These are phyloP conservation scores for Trichoderma erinaceum DNA, from an alignment of 495 filamentous ascomycete species.

Conservation along the genomic window DNA sequence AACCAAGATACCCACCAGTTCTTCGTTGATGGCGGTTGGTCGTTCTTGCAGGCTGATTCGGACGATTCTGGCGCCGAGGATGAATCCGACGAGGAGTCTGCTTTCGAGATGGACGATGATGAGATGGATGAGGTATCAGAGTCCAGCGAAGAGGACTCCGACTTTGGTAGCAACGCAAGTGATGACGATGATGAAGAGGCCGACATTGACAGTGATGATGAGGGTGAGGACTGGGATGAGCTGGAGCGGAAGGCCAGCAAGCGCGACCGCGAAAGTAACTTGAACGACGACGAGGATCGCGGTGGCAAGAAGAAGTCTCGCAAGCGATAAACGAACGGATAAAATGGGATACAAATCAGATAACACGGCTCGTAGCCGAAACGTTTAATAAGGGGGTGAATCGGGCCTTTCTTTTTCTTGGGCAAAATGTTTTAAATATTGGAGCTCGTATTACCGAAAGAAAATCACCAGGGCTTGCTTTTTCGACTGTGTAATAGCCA, in stretches of 20 bases:
- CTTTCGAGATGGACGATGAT: constrained; percentile 81
- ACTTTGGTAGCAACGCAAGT: constrained; percentile 80
- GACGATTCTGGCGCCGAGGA: constrained; percentile 76
- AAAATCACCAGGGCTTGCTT: neutral
- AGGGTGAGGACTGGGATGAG: constrained; percentile 90
- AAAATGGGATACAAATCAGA: neutral
- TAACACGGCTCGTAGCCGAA: neutral
- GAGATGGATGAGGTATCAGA: constrained; percentile 75
- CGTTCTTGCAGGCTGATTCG: constrained; percentile 79
- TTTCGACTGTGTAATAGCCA: neutral
- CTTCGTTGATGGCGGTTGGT: constrained; percentile 94
- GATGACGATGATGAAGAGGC: constrained; percentile 63
- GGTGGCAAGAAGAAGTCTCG: constrained; percentile 37
- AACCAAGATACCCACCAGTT: constrained; percentile 88
- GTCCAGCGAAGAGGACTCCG: constrained; percentile 79
- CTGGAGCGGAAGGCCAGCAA: constrained; percentile 84
- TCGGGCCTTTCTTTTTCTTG: neutral
- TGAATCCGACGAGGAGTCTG: constrained; percentile 76
- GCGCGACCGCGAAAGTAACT: constrained; percentile 68
- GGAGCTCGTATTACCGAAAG: constrained; percentile 1
- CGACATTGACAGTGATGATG: constrained; percentile 62
- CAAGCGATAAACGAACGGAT: constrained; percentile 5
- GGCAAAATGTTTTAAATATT: neutral
- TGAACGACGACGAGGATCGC: constrained; percentile 59
- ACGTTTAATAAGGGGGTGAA: neutral